Conservation (phyloP, 2,329 filamentous ascomycete species). For the Aspergillus quadrilineatus region DNA sequence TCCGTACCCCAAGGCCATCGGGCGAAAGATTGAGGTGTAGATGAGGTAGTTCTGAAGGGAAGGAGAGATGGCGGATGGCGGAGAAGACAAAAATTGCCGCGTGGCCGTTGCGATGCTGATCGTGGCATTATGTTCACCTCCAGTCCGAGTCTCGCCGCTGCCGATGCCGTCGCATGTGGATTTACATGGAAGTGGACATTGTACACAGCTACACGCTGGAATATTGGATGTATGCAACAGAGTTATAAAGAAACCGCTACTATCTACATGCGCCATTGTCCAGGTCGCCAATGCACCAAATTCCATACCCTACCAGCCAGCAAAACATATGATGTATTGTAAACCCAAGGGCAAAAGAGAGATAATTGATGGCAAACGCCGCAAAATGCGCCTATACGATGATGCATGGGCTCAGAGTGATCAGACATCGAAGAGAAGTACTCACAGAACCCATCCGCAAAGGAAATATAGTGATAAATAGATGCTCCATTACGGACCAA, state of each 20-base stretch:
- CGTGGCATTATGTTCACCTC: constrained; percentile 11
- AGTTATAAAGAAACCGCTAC: background rate
- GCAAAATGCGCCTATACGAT: constrained; percentile 26
- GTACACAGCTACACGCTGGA: background rate
- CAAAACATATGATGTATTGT: background rate
- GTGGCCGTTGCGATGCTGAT: constrained; percentile 12
- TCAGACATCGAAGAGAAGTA: background rate
- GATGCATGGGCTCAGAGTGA: constrained; percentile 23
- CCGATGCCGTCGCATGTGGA: background rate
- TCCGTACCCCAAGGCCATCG: constrained; percentile 12
- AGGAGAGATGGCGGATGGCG: constrained; percentile 6
- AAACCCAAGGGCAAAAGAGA: constrained; percentile 13
- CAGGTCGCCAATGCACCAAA: background rate
- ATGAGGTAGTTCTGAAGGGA: background rate
- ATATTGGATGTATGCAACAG: background rate
- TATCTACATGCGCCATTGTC: constrained; percentile 15
- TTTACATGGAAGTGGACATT: background rate
- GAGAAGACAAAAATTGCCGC: constrained; percentile 10
- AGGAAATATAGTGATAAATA: background rate
- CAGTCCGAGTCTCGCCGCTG: constrained; percentile 2
- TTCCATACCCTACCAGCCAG: constrained; percentile 1
- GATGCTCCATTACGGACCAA: background rate
- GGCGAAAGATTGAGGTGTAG: background rate
- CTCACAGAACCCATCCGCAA: constrained; percentile 3
- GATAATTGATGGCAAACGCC: constrained; percentile 11